A percentile compares a stretch with the other conserved stretches of the same genome.
These are phyloP conservation scores for Pichia sp. DNA, from an alignment of 1,139 yeast species.

Conservation along the genomic window DNA sequence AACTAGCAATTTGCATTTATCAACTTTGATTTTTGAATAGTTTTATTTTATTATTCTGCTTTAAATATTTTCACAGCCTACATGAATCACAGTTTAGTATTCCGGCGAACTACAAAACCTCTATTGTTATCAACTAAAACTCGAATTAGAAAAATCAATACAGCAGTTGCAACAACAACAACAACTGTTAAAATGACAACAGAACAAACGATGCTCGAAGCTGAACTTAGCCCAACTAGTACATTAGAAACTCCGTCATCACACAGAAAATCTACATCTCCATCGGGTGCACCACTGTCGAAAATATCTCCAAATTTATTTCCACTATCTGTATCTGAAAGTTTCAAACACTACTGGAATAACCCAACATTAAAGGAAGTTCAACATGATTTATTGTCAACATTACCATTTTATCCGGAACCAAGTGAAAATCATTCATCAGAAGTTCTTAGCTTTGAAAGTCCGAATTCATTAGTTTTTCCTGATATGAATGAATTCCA, in stretches of 20 bases:
- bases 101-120: too few species aligned
- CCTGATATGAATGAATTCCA: slow-evolving; percentile 59
- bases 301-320: slow-evolving; percentile 44
- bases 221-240: neutral
- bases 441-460: slow-evolving; percentile 28
- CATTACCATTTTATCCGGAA: slow-evolving; percentile 31
- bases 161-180: neutral
- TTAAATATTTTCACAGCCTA: too few species aligned
- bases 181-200: neutral
- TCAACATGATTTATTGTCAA: slow-evolving; percentile 43
- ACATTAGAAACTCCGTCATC: slow-evolving; percentile 4
- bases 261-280: slow-evolving; percentile 43
- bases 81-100: too few species aligned
- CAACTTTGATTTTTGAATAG: too few species aligned
- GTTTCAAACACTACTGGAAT: slow-evolving; percentile 43
- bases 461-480: slow-evolving; percentile 36
- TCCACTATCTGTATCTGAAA: slow-evolving; percentile 49
- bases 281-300: slow-evolving; percentile 54
- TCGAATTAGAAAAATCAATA: neutral
- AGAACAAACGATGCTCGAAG: neutral
- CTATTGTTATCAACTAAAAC: too few species aligned
- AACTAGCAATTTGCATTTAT: too few species aligned
- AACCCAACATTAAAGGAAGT: slow-evolving; percentile 39
- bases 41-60: too few species aligned
- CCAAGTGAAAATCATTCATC: slow-evolving; percentile 27